Evolutionary conservation across 2,329 filamentous ascomycete genomes (phyloP).

Genomic region (Colletotrichum coccodes): DNA sequence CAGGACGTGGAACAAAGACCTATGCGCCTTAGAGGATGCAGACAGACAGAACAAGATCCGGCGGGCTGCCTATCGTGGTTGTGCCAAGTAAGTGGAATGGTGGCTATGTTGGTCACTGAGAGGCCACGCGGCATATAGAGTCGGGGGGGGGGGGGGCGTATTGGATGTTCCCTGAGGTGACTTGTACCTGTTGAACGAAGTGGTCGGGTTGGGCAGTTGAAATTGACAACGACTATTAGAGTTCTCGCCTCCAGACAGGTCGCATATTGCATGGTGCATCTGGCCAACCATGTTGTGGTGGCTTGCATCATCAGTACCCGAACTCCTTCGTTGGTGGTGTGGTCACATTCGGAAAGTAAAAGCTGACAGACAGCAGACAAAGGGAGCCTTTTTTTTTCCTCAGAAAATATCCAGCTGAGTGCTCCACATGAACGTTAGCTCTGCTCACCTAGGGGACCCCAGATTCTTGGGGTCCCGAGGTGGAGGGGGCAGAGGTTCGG

Average conservation of each 20-base stretch:
- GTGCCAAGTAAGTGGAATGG: background rate
- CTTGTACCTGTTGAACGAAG: background rate
- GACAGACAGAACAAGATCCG: background rate
- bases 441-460: background rate
- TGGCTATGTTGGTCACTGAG: constrained; percentile 4
- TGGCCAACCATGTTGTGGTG: background rate
- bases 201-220: background rate
- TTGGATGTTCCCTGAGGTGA: background rate
- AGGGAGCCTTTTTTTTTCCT: background rate
- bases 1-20: background rate
- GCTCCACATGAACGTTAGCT: background rate
- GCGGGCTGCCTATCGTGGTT: background rate
- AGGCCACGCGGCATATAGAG: background rate
- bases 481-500: background rate
- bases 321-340: no score
- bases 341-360: background rate
- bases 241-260: constrained; percentile 6
- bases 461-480: background rate
- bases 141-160: no score
- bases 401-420: background rate
- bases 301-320: background rate
- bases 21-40: background rate
- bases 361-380: background rate
- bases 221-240: background rate
- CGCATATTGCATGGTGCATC: background rate